phyloP scores from a whole-genome alignment of 257 asterid species.

The Coffea canephora region DNA sequence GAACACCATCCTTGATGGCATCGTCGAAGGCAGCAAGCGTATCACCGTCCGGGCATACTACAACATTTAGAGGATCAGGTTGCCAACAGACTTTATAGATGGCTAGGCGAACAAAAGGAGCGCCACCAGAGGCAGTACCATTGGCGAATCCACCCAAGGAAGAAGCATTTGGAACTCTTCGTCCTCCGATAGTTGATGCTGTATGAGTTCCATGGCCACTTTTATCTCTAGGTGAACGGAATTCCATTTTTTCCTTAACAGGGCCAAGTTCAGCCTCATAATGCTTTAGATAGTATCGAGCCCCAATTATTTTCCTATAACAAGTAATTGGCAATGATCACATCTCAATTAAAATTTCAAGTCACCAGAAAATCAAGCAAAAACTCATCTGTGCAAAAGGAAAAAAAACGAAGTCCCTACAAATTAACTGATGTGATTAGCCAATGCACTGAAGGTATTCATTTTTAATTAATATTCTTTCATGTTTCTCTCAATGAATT shows the following conservation, averaged over 20 bases:
- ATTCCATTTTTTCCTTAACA: conserved; percentile 26
- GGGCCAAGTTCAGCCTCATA: conserved; percentile 31
- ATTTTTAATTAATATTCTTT: no score
- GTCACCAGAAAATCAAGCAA: no score
- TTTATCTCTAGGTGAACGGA: conserved; percentile 33
- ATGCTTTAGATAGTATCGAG: conserved; percentile 42
- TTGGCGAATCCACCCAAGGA: conserved; percentile 37
- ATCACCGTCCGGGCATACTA: no score
- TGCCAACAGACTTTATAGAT: conserved; percentile 50
- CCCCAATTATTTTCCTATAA: conserved; percentile 43
- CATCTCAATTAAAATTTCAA: no score
- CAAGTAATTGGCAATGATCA: no score
- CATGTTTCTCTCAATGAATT: no score
- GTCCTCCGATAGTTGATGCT: conserved; percentile 43
- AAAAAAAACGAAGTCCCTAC: no score
- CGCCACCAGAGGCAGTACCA: conserved; percentile 48
- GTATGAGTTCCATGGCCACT: conserved; percentile 52
- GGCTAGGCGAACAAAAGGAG: conserved; percentile 38
- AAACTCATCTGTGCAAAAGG: no score
- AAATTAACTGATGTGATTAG: no score
- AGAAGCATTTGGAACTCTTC: conserved; percentile 31
- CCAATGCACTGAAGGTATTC: no score
- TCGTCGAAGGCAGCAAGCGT: conserved; percentile 9
- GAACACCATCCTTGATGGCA: conserved; percentile 50
- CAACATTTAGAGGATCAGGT: no score